Percentiles rank a stretch among this genome's conserved stretches.
Conservation (phyloP, 441 rosid species). For the Iberis amara region DNA sequence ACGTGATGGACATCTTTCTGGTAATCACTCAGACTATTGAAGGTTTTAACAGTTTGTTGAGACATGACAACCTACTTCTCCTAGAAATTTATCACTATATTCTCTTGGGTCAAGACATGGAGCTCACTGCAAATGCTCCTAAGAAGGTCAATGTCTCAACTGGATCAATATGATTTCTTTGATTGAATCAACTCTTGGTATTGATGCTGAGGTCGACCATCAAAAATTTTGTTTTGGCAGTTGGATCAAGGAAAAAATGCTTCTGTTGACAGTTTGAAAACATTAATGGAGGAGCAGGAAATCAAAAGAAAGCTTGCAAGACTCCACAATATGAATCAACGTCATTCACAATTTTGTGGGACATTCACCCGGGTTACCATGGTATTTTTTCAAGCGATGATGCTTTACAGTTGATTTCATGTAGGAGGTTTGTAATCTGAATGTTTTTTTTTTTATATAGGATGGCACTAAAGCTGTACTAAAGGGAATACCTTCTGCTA, state of each 20-base stretch:
- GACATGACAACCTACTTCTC: slow-evolving; percentile 78
- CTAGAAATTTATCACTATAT: slow-evolving; percentile 72
- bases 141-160: slow-evolving; percentile 44
- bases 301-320: slow-evolving; percentile 60
- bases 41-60: slow-evolving; percentile 50
- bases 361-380: slow-evolving; percentile 74
- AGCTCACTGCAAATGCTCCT: slow-evolving; percentile 53
- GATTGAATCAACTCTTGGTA: neutral
- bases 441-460: slow-evolving; percentile 36
- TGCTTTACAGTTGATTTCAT: slow-evolving; percentile 15
- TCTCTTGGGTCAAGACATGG: slow-evolving; percentile 77
- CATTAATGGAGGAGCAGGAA: slow-evolving; percentile 71
- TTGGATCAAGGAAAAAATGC: slow-evolving; percentile 41
- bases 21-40: slow-evolving; percentile 66
- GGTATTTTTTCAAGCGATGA: slow-evolving; percentile 41
- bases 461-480: slow-evolving; percentile 79
- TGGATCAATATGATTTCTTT: slow-evolving; percentile 4
- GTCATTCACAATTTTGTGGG: slow-evolving; percentile 86
- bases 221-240: slow-evolving; percentile 29
- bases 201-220: slow-evolving; percentile 2
- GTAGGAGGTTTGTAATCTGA: slow-evolving; percentile 9
- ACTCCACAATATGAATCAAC: slow-evolving; percentile 35
- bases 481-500: slow-evolving; percentile 57
- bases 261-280: slow-evolving; percentile 60
- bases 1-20: slow-evolving; percentile 72